Evolutionary conservation across 2,329 filamentous ascomycete species (phyloP), one percentile per base, ranked within the genome.

Genomic region (Myriangium duriaei): DNA sequence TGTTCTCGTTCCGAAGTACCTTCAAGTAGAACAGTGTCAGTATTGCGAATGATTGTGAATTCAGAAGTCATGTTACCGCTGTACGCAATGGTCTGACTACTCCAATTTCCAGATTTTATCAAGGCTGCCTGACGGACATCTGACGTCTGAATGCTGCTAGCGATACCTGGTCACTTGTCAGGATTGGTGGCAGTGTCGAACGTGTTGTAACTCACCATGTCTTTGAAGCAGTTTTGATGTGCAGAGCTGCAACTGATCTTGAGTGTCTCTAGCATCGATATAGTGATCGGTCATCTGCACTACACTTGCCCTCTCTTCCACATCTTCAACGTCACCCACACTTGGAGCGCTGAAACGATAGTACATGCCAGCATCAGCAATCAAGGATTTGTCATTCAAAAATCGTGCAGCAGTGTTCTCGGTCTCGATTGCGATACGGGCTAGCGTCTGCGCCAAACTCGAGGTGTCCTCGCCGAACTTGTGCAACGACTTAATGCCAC

Each of bases 341-440:
- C 19, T 24, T 6, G 34, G 34, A 5, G 39, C 42, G 15, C 33
- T 43, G 42, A 43, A 43, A 2, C 42, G 37, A 15, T n/a, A n/a
- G n/a, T n/a, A n/a, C n/a, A n/a, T n/a, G n/a, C n/a, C n/a, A n/a
- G n/a, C n/a, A n/a, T n/a, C n/a, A n/a, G n/a, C n/a, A n/a, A n/a
- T n/a, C n/a, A n/a, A n/a, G n/a, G n/a, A n/a, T n/a, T n/a, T n/a
- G n/a, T n/a, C n/a, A n/a, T n/a, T n/a, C n/a, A n/a, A n/a, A n/a
- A 43, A 43, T 2, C 4, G 9, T 11, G 31, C 19, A 11, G 41
- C 41, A 21, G 32, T 35, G 2, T 19, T n/a, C 14, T 43, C 37
- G 3, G 37, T 40, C 14, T 40, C 36, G 7, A 30, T 43, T 2
- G 32, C 37, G 5, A 43, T 36, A 2, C 4, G 11, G 11, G 26